Conservation (phyloP, 768 basidiomycete species). For the Amanita subjunquillea region DNA sequence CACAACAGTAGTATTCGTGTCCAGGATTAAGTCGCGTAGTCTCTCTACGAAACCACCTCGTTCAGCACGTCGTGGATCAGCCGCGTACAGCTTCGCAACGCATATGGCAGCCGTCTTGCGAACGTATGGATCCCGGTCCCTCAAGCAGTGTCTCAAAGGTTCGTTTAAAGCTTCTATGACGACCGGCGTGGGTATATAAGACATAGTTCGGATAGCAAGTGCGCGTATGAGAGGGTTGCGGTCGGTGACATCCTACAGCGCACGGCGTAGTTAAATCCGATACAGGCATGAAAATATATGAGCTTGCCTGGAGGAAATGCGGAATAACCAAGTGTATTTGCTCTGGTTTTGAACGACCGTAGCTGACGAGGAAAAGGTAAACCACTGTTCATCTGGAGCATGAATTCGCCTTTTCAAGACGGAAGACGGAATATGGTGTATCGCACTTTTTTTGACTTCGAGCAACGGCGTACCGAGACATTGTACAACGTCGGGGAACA, state of each 20-base stretch:
- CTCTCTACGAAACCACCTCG: slow-evolving; percentile 84
- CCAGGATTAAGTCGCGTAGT: slow-evolving; percentile 86
- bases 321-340: slow-evolving; percentile 88
- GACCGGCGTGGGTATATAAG: slow-evolving; percentile 89
- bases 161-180: slow-evolving; percentile 82
- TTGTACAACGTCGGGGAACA: slow-evolving; percentile 93
- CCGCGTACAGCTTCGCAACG: slow-evolving; percentile 89
- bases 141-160: slow-evolving; percentile 84
- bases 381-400: slow-evolving; percentile 57
- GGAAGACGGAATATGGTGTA: neutral
- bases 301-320: slow-evolving; percentile 73
- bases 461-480: slow-evolving; percentile 91
- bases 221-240: slow-evolving; percentile 95
- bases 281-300: slow-evolving; percentile 1
- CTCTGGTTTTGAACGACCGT: slow-evolving; percentile 88
- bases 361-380: slow-evolving; percentile 94
- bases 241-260: slow-evolving; percentile 81
- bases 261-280: slow-evolving; percentile 3
- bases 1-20: slow-evolving; percentile 92
- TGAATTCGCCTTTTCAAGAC: slow-evolving; percentile 5
- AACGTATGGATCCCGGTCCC: slow-evolving; percentile 95
- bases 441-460: slow-evolving; percentile 97
- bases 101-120: slow-evolving; percentile 98
- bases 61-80: slow-evolving; percentile 81
- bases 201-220: slow-evolving; percentile 97